These are phyloP conservation scores for Typha latifolia DNA, from an alignment of 176 grass and related monocot genomes.

Conservation along the genomic window DNA sequence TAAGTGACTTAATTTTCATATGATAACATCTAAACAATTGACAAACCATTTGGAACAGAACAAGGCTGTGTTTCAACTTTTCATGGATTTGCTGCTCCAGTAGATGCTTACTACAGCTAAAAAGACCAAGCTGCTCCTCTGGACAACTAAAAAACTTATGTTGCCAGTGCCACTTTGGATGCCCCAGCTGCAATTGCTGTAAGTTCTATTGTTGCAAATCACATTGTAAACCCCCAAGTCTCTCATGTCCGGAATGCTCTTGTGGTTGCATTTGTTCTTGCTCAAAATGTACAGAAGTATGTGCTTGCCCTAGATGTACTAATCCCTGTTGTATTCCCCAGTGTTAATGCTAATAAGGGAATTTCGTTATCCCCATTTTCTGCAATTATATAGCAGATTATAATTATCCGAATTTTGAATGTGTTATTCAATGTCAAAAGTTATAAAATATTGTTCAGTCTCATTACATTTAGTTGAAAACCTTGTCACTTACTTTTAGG, in stretches of 20 bases:
- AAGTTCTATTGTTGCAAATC: constrained; percentile 13
- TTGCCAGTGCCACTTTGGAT: constrained; percentile 8
- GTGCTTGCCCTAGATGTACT: background rate
- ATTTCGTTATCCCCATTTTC: too few relatives aligned
- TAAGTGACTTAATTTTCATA: too few relatives aligned
- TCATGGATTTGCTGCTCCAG: constrained; percentile 22
- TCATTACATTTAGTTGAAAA: too few relatives aligned
- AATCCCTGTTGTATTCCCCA: background rate
- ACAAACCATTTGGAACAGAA: background rate
- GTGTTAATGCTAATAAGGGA: constrained; percentile 13
- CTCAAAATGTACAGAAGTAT: constrained; percentile 11
- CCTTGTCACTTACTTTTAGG: too few relatives aligned
- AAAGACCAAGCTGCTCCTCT: constrained; percentile 9
- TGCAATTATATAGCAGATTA: too few relatives aligned
- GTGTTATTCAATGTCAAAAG: constrained; percentile 2
- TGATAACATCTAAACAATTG: too few relatives aligned
- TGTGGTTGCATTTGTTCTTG: constrained; percentile 20
- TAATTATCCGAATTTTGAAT: constrained; percentile 32
- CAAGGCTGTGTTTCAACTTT: constrained; percentile 16
- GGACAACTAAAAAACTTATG: constrained; percentile 3
- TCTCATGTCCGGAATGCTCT: constrained; percentile 8
- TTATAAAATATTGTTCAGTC: too few relatives aligned
- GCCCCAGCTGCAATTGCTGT: constrained; percentile 17
- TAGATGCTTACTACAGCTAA: constrained; percentile 10
- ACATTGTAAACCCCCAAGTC: constrained; percentile 1